These are phyloP conservation scores for Eutrema japonicum DNA, from an alignment of 345 rosid genomes.

Conservation along the genomic window DNA sequence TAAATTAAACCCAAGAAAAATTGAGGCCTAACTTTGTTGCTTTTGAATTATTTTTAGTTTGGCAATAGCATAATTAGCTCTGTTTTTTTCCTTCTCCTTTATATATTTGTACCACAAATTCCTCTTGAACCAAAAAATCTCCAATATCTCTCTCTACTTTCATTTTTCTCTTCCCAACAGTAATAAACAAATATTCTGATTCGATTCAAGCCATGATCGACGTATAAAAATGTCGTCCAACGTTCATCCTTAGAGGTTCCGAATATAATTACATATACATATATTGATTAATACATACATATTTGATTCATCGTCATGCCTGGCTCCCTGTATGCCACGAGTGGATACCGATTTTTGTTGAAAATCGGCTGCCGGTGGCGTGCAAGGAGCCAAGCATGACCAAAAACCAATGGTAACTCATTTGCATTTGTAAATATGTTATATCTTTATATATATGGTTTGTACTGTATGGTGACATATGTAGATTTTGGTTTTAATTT, in stretches of 20 bases:
- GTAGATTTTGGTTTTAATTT: not conserved
- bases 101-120: constrained; percentile 21
- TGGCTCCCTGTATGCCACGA: constrained; percentile 48
- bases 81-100: constrained; percentile 32
- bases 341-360: constrained; percentile 21
- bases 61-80: constrained; percentile 25
- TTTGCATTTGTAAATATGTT: constrained; percentile 1
- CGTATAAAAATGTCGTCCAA: constrained; percentile 5
- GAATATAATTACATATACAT: not conserved
- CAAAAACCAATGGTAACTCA: not conserved
- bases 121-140: constrained; percentile 31
- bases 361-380: constrained; percentile 40
- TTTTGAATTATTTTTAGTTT: constrained; percentile 26
- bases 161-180: constrained; percentile 19
- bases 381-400: constrained; percentile 47
- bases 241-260: constrained; percentile 19
- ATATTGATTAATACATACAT: no score
- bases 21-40: constrained; percentile 32
- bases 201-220: not conserved
- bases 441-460: not conserved
- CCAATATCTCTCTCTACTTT: constrained; percentile 14
- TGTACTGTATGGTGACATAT: not conserved
- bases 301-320: constrained; percentile 21
- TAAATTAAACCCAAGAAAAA: not conserved
- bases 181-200: not conserved